Percentiles rank a stretch among this genome's conserved stretches.
Evolutionary conservation across 1,139 yeast species (phyloP).

Genomic region (Debaryomycetaceae sp.): DNA sequence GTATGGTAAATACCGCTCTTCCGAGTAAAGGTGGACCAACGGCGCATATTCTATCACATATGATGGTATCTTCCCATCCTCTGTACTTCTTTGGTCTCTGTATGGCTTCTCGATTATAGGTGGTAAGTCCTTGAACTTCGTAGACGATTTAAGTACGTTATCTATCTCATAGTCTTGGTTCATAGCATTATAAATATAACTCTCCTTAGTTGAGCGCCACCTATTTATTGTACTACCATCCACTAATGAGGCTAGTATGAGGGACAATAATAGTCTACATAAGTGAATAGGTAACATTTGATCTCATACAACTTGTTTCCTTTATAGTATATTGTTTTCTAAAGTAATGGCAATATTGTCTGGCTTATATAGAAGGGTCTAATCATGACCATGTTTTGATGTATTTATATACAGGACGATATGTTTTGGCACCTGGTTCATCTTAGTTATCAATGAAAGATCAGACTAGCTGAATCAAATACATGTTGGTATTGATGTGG

Average conservation of each 20-base stretch:
- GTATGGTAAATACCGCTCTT: conserved; percentile 83
- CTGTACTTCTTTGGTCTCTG: conserved; percentile 29
- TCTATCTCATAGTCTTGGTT: conserved; percentile 14
- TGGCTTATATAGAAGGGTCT: neutral
- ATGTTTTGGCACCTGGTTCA: no score
- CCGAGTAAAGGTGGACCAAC: conserved; percentile 80
- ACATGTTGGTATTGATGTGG: no score
- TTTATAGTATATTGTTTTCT: neutral
- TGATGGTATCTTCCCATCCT: conserved; percentile 65
- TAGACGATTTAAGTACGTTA: conserved; percentile 24
- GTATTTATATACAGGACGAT: neutral
- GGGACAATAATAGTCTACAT: neutral
- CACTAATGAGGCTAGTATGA: neutral
- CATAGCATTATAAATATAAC: conserved; percentile 10
- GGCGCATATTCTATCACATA: conserved; percentile 77
- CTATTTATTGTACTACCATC: conserved; percentile 3
- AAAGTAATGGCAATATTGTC: neutral
- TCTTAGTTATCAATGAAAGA: no score
- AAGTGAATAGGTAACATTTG: neutral
- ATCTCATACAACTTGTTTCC: neutral
- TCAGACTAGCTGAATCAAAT: no score
- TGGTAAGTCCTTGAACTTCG: conserved; percentile 30
- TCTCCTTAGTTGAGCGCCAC: conserved; percentile 9
- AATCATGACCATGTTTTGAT: neutral
- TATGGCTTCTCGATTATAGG: conserved; percentile 34